phyloP scores from a whole-genome alignment of 495 filamentous ascomycete species.

The Aspergillus haitiensis region DNA sequence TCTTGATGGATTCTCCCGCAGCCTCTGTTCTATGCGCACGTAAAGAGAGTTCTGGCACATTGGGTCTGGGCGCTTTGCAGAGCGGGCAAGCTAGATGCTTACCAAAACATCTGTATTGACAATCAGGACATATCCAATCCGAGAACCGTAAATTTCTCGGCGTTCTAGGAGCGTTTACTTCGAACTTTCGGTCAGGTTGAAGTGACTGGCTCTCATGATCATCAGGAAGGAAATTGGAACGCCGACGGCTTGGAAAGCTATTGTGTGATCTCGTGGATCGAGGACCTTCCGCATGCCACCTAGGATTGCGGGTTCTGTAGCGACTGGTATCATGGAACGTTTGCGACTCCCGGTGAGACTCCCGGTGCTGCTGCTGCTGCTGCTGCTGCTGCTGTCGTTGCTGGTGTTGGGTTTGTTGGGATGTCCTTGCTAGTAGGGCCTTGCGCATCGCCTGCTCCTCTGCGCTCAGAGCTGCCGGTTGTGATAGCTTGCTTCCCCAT shows the following conservation, averaged over 20 bases:
- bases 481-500: constrained; percentile 24
- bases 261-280: not conserved
- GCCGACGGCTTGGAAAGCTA: not conserved
- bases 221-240: not conserved
- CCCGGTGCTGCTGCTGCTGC: not conserved
- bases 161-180: constrained; percentile 6
- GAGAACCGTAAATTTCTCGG: constrained; percentile 14
- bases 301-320: not conserved
- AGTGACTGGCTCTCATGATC: constrained; percentile 17
- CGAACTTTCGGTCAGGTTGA: constrained; percentile 16
- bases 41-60: not conserved
- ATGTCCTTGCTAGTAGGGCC: constrained; percentile 27
- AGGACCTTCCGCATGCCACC: not conserved
- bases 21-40: not conserved
- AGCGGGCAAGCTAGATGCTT: constrained; percentile 30
- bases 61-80: constrained; percentile 33
- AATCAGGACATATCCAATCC: constrained; percentile 41
- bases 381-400: not conserved
- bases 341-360: not conserved
- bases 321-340: not conserved
- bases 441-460: constrained; percentile 40
- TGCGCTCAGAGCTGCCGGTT: constrained; percentile 32
- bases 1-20: constrained; percentile 19
- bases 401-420: not conserved
- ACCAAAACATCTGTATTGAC: constrained; percentile 27